Evolutionary conservation across 495 filamentous ascomycete genomes (phyloP).

Genomic region (Amniculicola lignicola): DNA sequence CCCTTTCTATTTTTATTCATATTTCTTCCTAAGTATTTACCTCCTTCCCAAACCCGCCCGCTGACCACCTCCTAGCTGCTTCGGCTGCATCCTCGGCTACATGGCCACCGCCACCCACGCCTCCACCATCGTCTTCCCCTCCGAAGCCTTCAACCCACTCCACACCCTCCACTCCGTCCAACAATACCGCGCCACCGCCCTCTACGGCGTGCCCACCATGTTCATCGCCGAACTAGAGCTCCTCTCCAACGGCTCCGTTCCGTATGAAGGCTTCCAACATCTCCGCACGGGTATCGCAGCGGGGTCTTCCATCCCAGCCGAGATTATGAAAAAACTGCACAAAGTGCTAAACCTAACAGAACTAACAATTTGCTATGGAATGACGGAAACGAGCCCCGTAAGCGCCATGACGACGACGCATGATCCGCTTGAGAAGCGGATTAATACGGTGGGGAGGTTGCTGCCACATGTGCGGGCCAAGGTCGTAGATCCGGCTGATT

Average conservation of each 20-base stretch:
- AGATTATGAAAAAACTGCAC: constrained; percentile 80
- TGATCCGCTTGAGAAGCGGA: constrained; percentile 76
- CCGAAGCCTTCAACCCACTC: constrained; percentile 79
- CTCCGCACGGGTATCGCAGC: constrained; percentile 90
- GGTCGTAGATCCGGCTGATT: constrained; percentile 65
- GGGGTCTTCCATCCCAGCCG: constrained; percentile 75
- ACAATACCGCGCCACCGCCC: constrained; percentile 73
- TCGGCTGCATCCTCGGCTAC: constrained; percentile 85
- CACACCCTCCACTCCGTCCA: constrained; percentile 69
- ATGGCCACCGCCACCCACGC: constrained; percentile 90
- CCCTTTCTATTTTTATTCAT: no score
- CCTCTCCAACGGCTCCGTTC: constrained; percentile 42
- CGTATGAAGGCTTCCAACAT: constrained; percentile 59
- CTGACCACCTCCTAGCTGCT: constrained; percentile 52
- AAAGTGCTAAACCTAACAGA: constrained; percentile 73
- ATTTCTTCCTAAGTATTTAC: background rate
- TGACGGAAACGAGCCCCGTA: constrained; percentile 97
- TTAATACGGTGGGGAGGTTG: constrained; percentile 69
- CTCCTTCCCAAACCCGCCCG: background rate
- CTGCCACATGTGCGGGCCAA: constrained; percentile 87
- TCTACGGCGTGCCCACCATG: constrained; percentile 96
- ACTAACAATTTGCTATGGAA: constrained; percentile 94
- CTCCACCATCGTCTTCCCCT: constrained; percentile 77
- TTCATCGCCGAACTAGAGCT: constrained; percentile 83
- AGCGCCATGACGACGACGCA: constrained; percentile 82